phyloP scores from a whole-genome alignment of 2,329 filamentous ascomycete species.

The Cylindrodendrum hubeiense region DNA sequence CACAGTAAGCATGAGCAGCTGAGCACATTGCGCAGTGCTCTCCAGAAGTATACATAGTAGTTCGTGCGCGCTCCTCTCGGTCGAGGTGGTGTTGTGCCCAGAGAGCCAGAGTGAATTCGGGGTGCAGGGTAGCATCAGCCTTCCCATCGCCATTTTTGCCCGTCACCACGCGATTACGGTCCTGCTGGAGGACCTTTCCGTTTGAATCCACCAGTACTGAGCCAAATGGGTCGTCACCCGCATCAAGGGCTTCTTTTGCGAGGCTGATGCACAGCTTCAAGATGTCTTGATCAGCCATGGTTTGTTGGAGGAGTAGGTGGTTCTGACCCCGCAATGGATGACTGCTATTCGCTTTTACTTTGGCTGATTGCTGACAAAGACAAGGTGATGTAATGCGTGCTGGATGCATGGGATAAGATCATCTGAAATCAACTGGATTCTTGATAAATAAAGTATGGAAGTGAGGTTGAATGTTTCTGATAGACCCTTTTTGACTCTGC shows the following conservation, averaged over 20 bases:
- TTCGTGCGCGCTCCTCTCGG: constrained; percentile 54
- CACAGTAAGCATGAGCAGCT: constrained; percentile 50
- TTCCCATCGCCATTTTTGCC: constrained; percentile 41
- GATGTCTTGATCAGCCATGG: background rate
- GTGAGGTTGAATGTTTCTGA: no score
- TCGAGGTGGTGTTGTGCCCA: constrained; percentile 52
- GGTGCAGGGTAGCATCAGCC: constrained; percentile 50
- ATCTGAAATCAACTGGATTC: no score
- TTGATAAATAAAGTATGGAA: no score
- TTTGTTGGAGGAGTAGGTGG: no score
- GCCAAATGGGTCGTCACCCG: constrained; percentile 53
- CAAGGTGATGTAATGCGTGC: no score
- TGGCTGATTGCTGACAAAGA: no score
- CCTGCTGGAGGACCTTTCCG: constrained; percentile 45
- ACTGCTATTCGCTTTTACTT: no score
- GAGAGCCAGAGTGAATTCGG: constrained; percentile 51
- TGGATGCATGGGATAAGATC: no score
- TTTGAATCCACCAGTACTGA: constrained; percentile 49
- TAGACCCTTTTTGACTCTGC: no score
- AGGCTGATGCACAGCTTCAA: constrained; percentile 41
- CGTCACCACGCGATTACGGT: constrained; percentile 51
- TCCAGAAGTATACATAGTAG: constrained; percentile 52
- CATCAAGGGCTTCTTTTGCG: constrained; percentile 52
- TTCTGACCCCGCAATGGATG: no score
- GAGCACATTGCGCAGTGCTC: constrained; percentile 55